Evolutionary conservation across 148 eudicot species (phyloP).

Genomic region (Chenopodium suecicum): DNA sequence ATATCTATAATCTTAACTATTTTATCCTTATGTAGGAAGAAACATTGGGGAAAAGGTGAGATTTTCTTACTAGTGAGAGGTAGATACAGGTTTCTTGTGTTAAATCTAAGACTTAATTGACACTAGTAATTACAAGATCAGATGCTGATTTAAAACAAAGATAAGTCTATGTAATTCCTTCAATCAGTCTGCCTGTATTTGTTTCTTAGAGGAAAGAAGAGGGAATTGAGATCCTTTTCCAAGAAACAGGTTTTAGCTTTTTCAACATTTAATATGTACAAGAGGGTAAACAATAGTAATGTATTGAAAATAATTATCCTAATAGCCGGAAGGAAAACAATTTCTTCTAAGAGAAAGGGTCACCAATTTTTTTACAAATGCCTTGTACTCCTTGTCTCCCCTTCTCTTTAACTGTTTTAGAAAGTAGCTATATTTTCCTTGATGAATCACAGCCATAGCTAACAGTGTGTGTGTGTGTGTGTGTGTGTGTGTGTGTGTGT

Average conservation of each 20-base stretch:
- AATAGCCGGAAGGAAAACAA: background rate
- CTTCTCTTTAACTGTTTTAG: background rate
- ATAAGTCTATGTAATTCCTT: background rate
- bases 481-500: too few species aligned
- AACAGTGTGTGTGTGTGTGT: too few species aligned
- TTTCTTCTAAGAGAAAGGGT: too few species aligned
- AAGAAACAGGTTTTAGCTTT: background rate
- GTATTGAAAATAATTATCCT: background rate
- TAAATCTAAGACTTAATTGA: background rate
- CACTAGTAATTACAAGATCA: too few species aligned
- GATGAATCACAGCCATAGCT: too few species aligned
- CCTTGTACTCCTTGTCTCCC: background rate
- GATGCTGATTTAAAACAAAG: too few species aligned
- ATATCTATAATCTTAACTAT: too few species aligned
- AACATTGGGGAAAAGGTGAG: background rate
- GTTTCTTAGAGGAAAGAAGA: background rate
- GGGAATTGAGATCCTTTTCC: background rate
- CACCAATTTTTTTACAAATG: background rate
- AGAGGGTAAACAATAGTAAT: background rate
- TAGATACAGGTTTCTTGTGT: background rate
- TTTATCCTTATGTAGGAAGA: background rate
- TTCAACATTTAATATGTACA: background rate
- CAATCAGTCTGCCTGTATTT: background rate
- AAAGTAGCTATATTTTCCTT: background rate
- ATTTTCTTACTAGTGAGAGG: background rate